Conservation (phyloP, 2,329 filamentous ascomycete species). For the Penicillium sp. region DNA sequence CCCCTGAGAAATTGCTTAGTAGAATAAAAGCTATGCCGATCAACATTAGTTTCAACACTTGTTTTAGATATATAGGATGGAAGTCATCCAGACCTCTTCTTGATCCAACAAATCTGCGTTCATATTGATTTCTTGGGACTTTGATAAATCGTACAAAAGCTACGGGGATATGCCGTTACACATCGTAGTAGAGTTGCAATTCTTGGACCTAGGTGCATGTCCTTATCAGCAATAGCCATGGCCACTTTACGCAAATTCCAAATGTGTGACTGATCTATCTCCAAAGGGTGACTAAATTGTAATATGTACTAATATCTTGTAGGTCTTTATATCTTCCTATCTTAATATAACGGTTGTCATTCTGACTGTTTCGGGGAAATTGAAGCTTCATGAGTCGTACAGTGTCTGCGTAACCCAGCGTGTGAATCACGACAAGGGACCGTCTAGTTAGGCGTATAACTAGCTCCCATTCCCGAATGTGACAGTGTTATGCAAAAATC, state of each 20-base stretch:
- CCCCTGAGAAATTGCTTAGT: not conserved
- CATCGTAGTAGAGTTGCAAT: not conserved
- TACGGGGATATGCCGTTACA: not conserved
- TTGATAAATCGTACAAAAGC: not conserved
- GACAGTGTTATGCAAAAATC: not conserved
- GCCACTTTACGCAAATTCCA: not conserved
- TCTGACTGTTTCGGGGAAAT: not conserved
- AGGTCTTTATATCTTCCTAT: too few species aligned
- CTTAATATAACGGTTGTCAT: not conserved
- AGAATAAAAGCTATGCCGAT: not conserved
- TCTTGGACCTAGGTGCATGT: not conserved
- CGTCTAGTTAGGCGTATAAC: not conserved
- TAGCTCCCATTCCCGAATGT: not conserved
- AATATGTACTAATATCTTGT: too few species aligned
- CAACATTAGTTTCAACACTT: not conserved
- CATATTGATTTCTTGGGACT: not conserved
- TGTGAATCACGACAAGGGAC: not conserved
- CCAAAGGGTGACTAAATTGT: too few species aligned
- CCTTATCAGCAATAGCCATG: not conserved
- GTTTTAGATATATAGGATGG: too few species aligned
- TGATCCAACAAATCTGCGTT: too few species aligned
- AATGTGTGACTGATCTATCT: not conserved
- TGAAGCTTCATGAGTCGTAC: slow-evolving; percentile 1
- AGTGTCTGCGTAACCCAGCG: slow-evolving; percentile 10
- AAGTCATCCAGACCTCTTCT: not conserved